Percentiles rank a stretch among this genome's conserved stretches.
Evolutionary conservation across 176 grass and related monocot species (phyloP).

Genomic region (Rhipidocladum racemiflorum): DNA sequence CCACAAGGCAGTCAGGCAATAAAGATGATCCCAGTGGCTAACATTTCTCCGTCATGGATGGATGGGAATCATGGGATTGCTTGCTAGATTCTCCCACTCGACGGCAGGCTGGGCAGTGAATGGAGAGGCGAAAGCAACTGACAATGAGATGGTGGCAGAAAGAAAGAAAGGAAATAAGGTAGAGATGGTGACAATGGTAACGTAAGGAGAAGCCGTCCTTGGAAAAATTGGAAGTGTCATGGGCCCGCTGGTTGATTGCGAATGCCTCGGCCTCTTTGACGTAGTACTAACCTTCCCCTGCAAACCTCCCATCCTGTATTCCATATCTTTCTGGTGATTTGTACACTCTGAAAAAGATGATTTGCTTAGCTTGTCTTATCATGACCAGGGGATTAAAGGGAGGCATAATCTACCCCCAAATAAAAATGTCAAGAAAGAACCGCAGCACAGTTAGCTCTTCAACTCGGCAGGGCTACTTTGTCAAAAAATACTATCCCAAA

Average conservation of each 20-base stretch:
- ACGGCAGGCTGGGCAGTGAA: neutral
- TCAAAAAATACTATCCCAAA: neutral
- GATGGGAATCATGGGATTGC: neutral
- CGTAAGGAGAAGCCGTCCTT: neutral
- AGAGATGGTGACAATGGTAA: neutral
- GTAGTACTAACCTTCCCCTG: neutral
- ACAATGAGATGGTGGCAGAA: neutral
- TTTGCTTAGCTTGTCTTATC: slow-evolving; percentile 10
- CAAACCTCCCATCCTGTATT: neutral
- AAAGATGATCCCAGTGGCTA: neutral
- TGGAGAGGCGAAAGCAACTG: neutral
- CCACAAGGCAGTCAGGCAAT: neutral
- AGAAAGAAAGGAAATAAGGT: neutral
- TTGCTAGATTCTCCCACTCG: slow-evolving; percentile 29
- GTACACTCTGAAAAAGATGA: slow-evolving; percentile 3
- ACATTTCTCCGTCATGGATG: neutral
- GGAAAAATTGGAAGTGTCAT: slow-evolving; percentile 12
- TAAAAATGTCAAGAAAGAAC: neutral
- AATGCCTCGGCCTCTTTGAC: neutral
- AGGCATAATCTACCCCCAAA: neutral
- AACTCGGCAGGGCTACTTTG: neutral
- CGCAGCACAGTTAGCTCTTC: neutral
- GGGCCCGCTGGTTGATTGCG: neutral
- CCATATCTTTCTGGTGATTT: slow-evolving; percentile 15
- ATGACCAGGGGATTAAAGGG: neutral